Evolutionary conservation across 371 early-diverging fungal genomes (phyloP), one percentile per base, ranked within the genome.

Genomic region (Mortierella sp.): DNA sequence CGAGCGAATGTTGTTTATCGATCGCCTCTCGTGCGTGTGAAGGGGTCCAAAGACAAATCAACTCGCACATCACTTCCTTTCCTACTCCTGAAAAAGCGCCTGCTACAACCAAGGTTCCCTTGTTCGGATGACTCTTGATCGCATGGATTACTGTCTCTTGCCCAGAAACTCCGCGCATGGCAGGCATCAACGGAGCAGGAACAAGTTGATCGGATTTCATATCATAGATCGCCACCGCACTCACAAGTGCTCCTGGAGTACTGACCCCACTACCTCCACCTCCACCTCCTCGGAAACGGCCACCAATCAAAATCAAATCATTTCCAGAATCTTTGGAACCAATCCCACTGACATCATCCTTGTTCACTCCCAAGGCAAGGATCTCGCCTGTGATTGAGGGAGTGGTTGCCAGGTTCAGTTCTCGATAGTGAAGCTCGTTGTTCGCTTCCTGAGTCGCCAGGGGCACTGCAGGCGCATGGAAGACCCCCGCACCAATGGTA

Each of bases 11-110:
- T 25, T 75, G 67, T 60, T 50, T 64, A 1, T 74, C 52, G 16
- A 72, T 29, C 50, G 69, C 66, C 26, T 47, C 19, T 21, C 77
- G 65, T 14, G 77, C 72, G 23, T 56, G 55, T 1, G 47, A 47
- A 7, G 77, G 72, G 50, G 70, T 70, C 75, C 75, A 83, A 2
- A 68, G 23, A 60, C 91, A 91, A 9, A 91, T 62, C 18, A 71
- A 68, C 16, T 82, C 51, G 37, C 91, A 91, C 0, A 56, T 29
- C n/a, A 87, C 51, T 1, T 50, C 69, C 14, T 70, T 75, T 0
- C 86, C 89, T n/a, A 87, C 81, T 1, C 83, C 81, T 7, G 75
- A 81, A 65, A 91, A 91, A 28, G 82, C 82, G 11, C 91, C 91
- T n/a, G 83, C 90, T 6, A 91, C 66, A 26, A 87, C 51, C 9